phyloP scores from a whole-genome alignment of 306 rosid species.

The Hippophae rhamnoides region DNA sequence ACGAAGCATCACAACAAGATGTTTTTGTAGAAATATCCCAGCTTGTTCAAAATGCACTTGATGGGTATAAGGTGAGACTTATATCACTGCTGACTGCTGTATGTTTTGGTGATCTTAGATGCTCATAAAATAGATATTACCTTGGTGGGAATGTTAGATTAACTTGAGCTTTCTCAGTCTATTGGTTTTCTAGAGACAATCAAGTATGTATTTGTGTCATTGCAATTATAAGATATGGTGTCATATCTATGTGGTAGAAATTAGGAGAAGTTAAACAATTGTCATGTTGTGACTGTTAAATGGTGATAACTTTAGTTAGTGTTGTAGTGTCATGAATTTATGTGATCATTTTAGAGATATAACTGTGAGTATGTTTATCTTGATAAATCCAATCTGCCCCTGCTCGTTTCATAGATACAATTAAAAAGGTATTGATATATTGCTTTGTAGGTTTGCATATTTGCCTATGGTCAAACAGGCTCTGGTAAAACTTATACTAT shows the following conservation, averaged over 20 bases:
- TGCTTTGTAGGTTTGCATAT: slow-evolving; percentile 77
- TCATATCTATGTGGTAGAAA: too few relatives aligned
- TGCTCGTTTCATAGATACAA: background rate
- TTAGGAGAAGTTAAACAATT: too few relatives aligned
- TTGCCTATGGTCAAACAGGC: slow-evolving; percentile 97
- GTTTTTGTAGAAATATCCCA: slow-evolving; percentile 88
- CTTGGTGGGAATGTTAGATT: too few relatives aligned
- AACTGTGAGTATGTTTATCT: background rate
- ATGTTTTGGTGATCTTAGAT: background rate
- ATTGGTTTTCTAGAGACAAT: too few relatives aligned
- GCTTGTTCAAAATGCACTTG: slow-evolving; percentile 94
- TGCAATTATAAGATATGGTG: too few relatives aligned
- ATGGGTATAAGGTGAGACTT: slow-evolving; percentile 76
- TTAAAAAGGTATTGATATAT: slow-evolving; percentile 13
- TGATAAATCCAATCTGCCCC: background rate
- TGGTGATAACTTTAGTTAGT: too few relatives aligned
- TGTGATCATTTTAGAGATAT: too few relatives aligned
- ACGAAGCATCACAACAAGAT: slow-evolving; percentile 73
- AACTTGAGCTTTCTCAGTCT: too few relatives aligned
- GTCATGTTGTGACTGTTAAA: too few relatives aligned
- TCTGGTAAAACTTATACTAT: slow-evolving; percentile 90
- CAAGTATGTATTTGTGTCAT: too few relatives aligned
- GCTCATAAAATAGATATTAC: too few relatives aligned
- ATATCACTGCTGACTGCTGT: background rate
- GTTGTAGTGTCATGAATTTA: too few relatives aligned